phyloP scores from a whole-genome alignment of 2,329 filamentous ascomycete species.

The Fusarium sp. region DNA sequence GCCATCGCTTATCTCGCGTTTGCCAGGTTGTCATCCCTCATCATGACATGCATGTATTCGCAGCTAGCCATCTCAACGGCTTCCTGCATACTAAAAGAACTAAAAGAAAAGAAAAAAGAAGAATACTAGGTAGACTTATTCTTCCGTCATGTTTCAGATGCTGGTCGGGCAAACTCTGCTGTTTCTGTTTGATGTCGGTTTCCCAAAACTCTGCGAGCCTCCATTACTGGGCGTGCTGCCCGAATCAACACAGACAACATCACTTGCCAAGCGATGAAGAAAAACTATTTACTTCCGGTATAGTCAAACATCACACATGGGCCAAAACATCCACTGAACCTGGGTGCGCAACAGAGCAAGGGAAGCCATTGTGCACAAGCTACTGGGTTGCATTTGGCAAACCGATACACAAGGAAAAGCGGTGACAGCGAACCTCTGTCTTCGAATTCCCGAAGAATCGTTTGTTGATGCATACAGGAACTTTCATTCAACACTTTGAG shows the following conservation, averaged over 20 bases:
- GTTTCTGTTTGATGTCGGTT: background rate
- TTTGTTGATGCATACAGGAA: background rate
- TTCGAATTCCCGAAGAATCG: background rate
- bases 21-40: slow-evolving; percentile 33
- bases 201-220: background rate
- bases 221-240: background rate
- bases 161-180: background rate
- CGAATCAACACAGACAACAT: background rate
- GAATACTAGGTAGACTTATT: background rate
- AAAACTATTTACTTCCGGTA: background rate
- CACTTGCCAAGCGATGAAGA: background rate
- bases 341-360: background rate
- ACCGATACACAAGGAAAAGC: slow-evolving; percentile 41
- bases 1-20: slow-evolving; percentile 46
- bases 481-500: background rate
- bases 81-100: slow-evolving; percentile 24
- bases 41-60: slow-evolving; percentile 42
- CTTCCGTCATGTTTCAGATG: background rate
- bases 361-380: slow-evolving; percentile 10
- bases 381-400: slow-evolving; percentile 27
- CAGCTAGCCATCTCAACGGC: slow-evolving; percentile 34
- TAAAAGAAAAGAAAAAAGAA: background rate
- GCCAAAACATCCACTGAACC: background rate
- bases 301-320: background rate
- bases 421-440: slow-evolving; percentile 21